These are phyloP conservation scores for Cutaneotrichosporon curvatum DNA, from an alignment of 1,284 basidiomycete genomes.

Conservation along the genomic window DNA sequence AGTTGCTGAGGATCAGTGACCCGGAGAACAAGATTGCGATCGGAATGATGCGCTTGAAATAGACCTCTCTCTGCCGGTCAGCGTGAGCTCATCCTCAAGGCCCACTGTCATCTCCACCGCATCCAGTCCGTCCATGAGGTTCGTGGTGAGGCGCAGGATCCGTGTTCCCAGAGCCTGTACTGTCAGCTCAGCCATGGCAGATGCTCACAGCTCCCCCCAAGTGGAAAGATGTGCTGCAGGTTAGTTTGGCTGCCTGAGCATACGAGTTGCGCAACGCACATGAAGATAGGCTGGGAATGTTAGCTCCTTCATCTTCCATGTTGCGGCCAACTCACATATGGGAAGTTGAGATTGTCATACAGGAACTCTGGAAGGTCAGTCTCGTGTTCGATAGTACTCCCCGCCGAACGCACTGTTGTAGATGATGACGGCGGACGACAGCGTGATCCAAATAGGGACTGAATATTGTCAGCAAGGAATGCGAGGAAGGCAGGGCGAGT, in stretches of 20 bases:
- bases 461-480: background rate
- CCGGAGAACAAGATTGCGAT: conserved; percentile 89
- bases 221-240: conserved; percentile 57
- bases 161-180: conserved; percentile 86
- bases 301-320: conserved; percentile 4
- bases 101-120: conserved; percentile 66
- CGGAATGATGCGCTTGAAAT: conserved; percentile 79
- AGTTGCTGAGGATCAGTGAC: conserved; percentile 87
- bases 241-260: no score
- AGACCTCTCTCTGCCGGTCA: conserved; percentile 56
- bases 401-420: conserved; percentile 63
- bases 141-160: conserved; percentile 74
- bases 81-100: background rate
- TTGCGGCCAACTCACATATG: conserved; percentile 46
- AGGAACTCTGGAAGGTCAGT: conserved; percentile 54
- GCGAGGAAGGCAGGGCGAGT: no score
- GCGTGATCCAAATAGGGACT: conserved; percentile 59
- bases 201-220: conserved; percentile 39
- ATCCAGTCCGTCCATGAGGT: conserved; percentile 74
- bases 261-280: conserved; percentile 21
- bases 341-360: conserved; percentile 73
- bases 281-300: conserved; percentile 39
- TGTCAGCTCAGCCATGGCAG: conserved; percentile 7
- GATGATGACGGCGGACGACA: conserved; percentile 84
- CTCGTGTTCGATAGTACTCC: background rate